phyloP scores from a whole-genome alignment of 1,284 basidiomycete species.

The Ustilago tritici region DNA sequence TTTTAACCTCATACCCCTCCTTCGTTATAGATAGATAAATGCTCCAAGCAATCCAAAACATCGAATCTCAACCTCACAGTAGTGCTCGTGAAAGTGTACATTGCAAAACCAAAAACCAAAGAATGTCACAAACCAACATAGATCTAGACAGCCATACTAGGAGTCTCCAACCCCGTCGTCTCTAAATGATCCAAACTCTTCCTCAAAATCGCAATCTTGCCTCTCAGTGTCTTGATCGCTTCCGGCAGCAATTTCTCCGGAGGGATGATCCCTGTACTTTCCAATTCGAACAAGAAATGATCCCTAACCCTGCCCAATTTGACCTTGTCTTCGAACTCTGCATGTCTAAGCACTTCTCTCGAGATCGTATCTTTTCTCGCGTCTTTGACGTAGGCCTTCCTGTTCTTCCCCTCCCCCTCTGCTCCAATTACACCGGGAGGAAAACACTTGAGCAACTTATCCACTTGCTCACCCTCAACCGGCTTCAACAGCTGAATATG shows the following conservation, averaged over 20 bases:
- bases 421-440: slow-evolving; percentile 87
- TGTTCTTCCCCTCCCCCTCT: slow-evolving; percentile 73
- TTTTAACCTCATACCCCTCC: slow-evolving; percentile 8
- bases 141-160: slow-evolving; percentile 24
- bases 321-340: slow-evolving; percentile 88
- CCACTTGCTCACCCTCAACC: slow-evolving; percentile 74
- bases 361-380: slow-evolving; percentile 88
- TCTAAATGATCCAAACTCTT: slow-evolving; percentile 60
- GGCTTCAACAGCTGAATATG: slow-evolving; percentile 83
- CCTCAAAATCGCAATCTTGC: slow-evolving; percentile 76
- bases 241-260: slow-evolving; percentile 88
- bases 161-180: slow-evolving; percentile 36
- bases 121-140: neutral
- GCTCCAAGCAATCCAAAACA: neutral
- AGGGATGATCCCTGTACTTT: slow-evolving; percentile 87
- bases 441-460: slow-evolving; percentile 89
- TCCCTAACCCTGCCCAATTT: slow-evolving; percentile 88
- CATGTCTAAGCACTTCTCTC: slow-evolving; percentile 90
- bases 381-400: slow-evolving; percentile 77
- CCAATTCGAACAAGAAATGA: slow-evolving; percentile 92
- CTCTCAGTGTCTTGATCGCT: slow-evolving; percentile 83
- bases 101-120: slow-evolving; percentile 9
- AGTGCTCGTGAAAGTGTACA: slow-evolving; percentile 10
- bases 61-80: neutral
- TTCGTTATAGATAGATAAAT: neutral